Conservation (phyloP, 225 moss, liverwort and hornwort genomes). For the Physcomitrellopsis africana region DNA sequence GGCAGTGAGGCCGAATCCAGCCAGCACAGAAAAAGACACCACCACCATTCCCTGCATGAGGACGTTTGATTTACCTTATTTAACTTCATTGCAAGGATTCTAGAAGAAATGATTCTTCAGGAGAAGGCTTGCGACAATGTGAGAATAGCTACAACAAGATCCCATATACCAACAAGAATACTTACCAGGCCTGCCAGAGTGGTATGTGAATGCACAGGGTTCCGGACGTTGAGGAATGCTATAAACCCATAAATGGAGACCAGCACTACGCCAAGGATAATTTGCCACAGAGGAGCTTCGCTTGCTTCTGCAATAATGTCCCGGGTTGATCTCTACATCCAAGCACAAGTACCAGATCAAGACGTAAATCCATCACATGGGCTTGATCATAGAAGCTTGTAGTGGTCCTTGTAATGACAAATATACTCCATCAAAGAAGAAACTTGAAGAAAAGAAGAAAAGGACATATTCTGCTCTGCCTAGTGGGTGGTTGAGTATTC, state of each 20-base stretch:
- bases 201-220: conserved; percentile 88
- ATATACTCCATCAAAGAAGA: too few species aligned
- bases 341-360: background rate
- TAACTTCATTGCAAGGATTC: background rate
- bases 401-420: background rate
- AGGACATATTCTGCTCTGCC: too few species aligned
- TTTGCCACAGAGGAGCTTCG: conserved; percentile 83
- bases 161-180: background rate
- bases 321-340: conserved; percentile 73
- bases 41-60: conserved; percentile 75
- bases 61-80: background rate
- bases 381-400: background rate
- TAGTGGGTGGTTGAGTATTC: too few species aligned
- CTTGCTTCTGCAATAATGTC: conserved; percentile 88
- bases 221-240: conserved; percentile 73
- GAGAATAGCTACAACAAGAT: background rate
- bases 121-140: too few species aligned
- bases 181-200: conserved; percentile 75
- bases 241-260: conserved; percentile 69
- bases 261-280: conserved; percentile 70
- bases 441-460: too few species aligned
- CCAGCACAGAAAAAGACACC: conserved; percentile 73
- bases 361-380: background rate
- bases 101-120: too few species aligned
- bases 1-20: conserved; percentile 86